Conservation (phyloP, 352 stramenopile species). For the Pythium dissotocum region DNA sequence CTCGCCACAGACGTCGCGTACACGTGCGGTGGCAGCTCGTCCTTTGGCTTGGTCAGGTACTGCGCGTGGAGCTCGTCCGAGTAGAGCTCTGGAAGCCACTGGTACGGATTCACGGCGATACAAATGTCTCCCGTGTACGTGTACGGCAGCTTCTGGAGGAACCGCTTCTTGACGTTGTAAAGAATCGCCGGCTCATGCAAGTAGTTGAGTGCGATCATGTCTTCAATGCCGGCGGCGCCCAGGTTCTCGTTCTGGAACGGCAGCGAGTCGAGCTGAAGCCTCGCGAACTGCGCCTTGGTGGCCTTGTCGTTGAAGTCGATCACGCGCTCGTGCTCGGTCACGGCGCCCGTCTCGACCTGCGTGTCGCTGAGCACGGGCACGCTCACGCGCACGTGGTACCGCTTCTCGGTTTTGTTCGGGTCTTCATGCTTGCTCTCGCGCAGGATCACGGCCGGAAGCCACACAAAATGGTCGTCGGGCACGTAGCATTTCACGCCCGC, state of each 20-base stretch:
- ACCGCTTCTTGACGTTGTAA: constrained; percentile 90
- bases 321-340: constrained; percentile 52
- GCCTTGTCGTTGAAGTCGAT: constrained; percentile 79
- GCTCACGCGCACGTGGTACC: constrained; percentile 54
- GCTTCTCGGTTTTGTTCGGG: constrained; percentile 50
- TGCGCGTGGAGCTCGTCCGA: constrained; percentile 59
- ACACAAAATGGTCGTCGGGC: constrained; percentile 73
- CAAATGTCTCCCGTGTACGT: constrained; percentile 97
- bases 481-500: constrained; percentile 80
- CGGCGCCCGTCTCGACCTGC: constrained; percentile 22
- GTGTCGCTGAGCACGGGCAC: constrained; percentile 32
- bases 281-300: constrained; percentile 60
- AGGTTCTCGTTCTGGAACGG: constrained; percentile 81
- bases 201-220: constrained; percentile 89
- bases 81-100: constrained; percentile 89
- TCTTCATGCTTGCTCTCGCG: constrained; percentile 56
- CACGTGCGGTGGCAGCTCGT: constrained; percentile 68
- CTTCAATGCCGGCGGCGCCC: constrained; percentile 61
- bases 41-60: constrained; percentile 65
- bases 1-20: constrained; percentile 71
- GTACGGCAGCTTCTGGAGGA: constrained; percentile 90
- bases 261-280: constrained; percentile 66
- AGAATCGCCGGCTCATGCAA: constrained; percentile 91
- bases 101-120: constrained; percentile 97
- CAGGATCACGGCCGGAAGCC: constrained; percentile 74